phyloP scores from a whole-genome alignment of 208 protist species.

The Leptomonas pyrrhocoris region DNA sequence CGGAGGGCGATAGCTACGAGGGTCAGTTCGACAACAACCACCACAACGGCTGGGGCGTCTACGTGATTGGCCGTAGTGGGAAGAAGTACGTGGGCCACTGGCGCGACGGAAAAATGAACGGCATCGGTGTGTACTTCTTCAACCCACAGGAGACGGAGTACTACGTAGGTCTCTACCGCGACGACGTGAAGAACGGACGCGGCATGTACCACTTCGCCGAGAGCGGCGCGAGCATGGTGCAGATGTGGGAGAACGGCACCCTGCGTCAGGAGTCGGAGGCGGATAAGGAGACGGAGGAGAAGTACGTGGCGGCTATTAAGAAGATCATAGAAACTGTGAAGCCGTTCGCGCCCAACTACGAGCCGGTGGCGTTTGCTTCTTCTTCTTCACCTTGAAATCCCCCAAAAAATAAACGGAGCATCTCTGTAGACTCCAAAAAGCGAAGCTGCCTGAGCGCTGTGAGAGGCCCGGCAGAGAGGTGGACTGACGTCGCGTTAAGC shows the following conservation, averaged over 20 bases:
- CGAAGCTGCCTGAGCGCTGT: no score
- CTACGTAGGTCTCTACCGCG: slow-evolving; percentile 81
- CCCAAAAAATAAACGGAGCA: no score
- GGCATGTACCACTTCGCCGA: slow-evolving; percentile 90
- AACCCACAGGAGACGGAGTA: slow-evolving; percentile 88
- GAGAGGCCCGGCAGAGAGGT: no score
- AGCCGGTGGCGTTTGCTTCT: slow-evolving; percentile 47
- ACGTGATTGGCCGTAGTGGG: slow-evolving; percentile 83
- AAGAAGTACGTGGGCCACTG: slow-evolving; percentile 90
- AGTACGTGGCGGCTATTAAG: slow-evolving; percentile 62
- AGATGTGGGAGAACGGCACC: slow-evolving; percentile 79
- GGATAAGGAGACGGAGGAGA: slow-evolving; percentile 42
- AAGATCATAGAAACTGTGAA: slow-evolving; percentile 68
- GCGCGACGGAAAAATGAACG: slow-evolving; percentile 88
- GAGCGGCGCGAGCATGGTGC: slow-evolving; percentile 65
- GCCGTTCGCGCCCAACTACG: slow-evolving; percentile 72
- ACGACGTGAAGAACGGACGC: slow-evolving; percentile 85
- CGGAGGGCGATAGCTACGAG: slow-evolving; percentile 89
- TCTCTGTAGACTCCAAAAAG: no score
- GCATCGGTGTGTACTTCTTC: slow-evolving; percentile 91
- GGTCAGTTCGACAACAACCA: slow-evolving; percentile 88
- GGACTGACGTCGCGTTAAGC: no score
- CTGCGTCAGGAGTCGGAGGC: slow-evolving; percentile 70
- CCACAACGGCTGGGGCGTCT: slow-evolving; percentile 91
- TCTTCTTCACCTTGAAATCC: no score